phyloP scores from a whole-genome alignment of 768 basidiomycete species.

The Gautieria morchelliformis region DNA sequence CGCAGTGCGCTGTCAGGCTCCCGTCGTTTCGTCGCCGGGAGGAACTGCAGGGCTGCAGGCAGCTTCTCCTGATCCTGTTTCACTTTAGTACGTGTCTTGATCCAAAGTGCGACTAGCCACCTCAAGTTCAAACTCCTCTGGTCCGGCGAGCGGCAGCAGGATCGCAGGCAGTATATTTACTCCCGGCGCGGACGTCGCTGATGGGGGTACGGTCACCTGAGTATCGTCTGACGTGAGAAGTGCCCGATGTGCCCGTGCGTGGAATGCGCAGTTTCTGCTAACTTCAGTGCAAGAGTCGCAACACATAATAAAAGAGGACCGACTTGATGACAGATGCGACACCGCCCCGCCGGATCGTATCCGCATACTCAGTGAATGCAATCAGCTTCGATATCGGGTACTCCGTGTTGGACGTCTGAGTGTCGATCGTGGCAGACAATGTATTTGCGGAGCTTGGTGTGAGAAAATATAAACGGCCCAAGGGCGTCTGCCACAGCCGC shows the following conservation, averaged over 20 bases:
- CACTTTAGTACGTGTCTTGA: neutral
- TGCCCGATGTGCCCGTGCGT: constrained; percentile 56
- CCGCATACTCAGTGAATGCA: constrained; percentile 82
- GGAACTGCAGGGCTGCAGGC: constrained; percentile 76
- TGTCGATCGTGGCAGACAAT: neutral
- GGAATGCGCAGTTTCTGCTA: constrained; percentile 71
- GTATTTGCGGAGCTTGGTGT: constrained; percentile 42
- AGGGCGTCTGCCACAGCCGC: constrained; percentile 41
- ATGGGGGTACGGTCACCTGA: constrained; percentile 46
- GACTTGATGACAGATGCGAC: constrained; percentile 85
- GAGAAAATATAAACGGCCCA: constrained; percentile 74
- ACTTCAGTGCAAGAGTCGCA: neutral
- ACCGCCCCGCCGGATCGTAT: constrained; percentile 79
- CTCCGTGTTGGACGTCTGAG: constrained; percentile 33
- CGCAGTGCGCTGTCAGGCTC: constrained; percentile 73
- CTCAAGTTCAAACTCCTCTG: constrained; percentile 91
- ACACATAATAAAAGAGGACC: constrained; percentile 13
- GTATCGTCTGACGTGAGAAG: constrained; percentile 59
- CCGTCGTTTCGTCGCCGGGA: constrained; percentile 74
- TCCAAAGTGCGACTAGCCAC: constrained; percentile 28
- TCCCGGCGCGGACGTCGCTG: constrained; percentile 52
- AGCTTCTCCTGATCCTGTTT: constrained; percentile 80
- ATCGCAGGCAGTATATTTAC: constrained; percentile 80
- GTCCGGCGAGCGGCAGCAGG: constrained; percentile 84
- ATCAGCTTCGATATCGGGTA: constrained; percentile 79